These are phyloP conservation scores for Phytophthora foliorum DNA, from an alignment of 352 stramenopile genomes.

Conservation along the genomic window DNA sequence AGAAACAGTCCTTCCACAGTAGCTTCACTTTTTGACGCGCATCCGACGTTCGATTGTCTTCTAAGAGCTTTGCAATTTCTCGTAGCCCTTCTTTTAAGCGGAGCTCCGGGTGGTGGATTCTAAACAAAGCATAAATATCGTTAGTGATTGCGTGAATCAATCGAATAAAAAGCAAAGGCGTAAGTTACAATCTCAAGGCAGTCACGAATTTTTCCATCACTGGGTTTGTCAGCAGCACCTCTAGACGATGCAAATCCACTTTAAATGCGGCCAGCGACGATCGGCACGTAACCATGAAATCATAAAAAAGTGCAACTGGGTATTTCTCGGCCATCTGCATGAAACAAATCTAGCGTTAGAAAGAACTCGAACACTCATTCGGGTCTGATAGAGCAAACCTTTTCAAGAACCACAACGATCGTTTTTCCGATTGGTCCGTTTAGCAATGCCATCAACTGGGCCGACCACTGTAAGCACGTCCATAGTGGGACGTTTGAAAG, in stretches of 20 bases:
- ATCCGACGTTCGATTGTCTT: conserved; percentile 48
- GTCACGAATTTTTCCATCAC: conserved; percentile 89
- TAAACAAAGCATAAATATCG: conserved; percentile 30
- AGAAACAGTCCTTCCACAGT: conserved; percentile 77
- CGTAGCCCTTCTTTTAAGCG: conserved; percentile 83
- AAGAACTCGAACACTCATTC: conserved; percentile 3
- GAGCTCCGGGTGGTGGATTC: conserved; percentile 84
- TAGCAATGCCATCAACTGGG: conserved; percentile 80
- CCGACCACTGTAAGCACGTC: conserved; percentile 84
- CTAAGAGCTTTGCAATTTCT: conserved; percentile 70
- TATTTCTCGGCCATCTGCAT: conserved; percentile 79
- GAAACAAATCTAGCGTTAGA: conserved; percentile 8
- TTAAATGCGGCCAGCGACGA: conserved; percentile 47
- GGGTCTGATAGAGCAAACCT: conserved; percentile 45
- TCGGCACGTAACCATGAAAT: conserved; percentile 78
- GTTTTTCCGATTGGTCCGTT: conserved; percentile 63
- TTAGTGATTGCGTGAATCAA: conserved; percentile 15
- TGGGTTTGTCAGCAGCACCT: conserved; percentile 63
- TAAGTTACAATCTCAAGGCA: conserved; percentile 77
- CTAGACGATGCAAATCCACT: conserved; percentile 59
- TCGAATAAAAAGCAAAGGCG: conserved; percentile 9
- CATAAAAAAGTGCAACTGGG: conserved; percentile 80
- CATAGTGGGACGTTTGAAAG: conserved; percentile 70
- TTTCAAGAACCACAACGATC: conserved; percentile 74
- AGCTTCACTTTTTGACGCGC: conserved; percentile 48